Conservation (phyloP, 106 monocot genomes). For the Hemerocallis citrina region DNA sequence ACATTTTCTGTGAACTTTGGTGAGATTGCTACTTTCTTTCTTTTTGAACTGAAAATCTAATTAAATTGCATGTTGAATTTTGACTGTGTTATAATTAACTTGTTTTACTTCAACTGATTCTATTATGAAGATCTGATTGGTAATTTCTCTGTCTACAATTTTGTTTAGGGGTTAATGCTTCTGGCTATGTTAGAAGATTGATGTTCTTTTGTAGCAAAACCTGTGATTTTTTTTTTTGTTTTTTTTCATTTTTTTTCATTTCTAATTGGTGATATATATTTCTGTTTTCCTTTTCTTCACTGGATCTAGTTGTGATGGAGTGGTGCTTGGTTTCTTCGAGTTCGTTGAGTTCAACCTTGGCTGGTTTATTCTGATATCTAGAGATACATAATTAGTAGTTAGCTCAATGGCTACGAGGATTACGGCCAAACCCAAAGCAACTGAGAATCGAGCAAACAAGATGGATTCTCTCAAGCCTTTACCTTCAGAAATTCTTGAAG, state of each 20-base stretch:
- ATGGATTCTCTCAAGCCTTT: background rate
- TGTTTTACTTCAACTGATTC: background rate
- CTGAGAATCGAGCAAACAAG: slow-evolving; percentile 6
- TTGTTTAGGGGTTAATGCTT: background rate
- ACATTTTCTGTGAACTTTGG: background rate
- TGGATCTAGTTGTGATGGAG: slow-evolving; percentile 1
- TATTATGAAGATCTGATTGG: background rate
- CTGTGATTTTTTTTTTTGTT: background rate
- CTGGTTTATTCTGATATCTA: background rate
- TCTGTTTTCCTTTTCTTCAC: background rate
- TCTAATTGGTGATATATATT: background rate
- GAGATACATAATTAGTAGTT: background rate
- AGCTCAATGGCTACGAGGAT: slow-evolving; percentile 18
- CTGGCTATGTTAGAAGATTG: too few relatives aligned
- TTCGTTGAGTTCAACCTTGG: background rate
- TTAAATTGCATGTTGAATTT: background rate
- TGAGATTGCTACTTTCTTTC: background rate
- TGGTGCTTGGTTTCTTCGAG: background rate
- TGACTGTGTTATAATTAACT: too few relatives aligned
- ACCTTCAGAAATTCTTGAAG: background rate
- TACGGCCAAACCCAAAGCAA: background rate
- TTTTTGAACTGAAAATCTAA: background rate
- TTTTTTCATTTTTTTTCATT: background rate
- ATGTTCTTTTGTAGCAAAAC: too few relatives aligned
- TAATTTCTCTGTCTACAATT: background rate